phyloP scores from a whole-genome alignment of 1,284 basidiomycete species.

The Ganoderma sinense region DNA sequence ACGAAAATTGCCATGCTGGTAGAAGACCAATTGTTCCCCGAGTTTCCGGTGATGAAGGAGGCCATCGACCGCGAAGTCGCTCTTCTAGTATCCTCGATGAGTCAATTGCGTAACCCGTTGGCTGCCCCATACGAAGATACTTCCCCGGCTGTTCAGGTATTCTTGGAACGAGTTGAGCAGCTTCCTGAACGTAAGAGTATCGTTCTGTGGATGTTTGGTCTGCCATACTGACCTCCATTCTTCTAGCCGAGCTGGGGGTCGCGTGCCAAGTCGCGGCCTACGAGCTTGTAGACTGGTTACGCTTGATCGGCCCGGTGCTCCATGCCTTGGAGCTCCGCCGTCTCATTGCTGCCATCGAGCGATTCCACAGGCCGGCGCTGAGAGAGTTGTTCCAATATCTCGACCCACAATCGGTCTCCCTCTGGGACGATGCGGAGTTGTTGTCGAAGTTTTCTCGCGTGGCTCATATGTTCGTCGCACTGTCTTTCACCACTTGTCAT shows the following conservation, averaged over 20 bases:
- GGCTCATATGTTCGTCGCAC: slow-evolving; percentile 19
- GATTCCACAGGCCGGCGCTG: slow-evolving; percentile 52
- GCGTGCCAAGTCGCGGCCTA: slow-evolving; percentile 50
- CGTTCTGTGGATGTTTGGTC: not conserved
- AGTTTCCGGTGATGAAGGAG: slow-evolving; percentile 47
- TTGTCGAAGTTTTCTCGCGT: not conserved
- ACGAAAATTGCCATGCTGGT: slow-evolving; percentile 48
- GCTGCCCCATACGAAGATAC: slow-evolving; percentile 4
- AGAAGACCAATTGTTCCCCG: slow-evolving; percentile 35
- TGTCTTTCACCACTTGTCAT: not conserved
- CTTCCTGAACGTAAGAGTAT: slow-evolving; percentile 48
- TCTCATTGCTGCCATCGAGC: slow-evolving; percentile 47
- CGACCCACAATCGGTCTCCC: slow-evolving; percentile 43
- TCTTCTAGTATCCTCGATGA: slow-evolving; percentile 46
- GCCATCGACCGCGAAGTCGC: slow-evolving; percentile 57
- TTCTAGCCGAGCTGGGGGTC: slow-evolving; percentile 44
- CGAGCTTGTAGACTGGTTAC: slow-evolving; percentile 67
- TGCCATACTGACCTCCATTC: not conserved
- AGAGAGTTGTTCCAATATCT: slow-evolving; percentile 51
- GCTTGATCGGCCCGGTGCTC: slow-evolving; percentile 50
- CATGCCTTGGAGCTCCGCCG: slow-evolving; percentile 47
- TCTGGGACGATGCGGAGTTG: slow-evolving; percentile 48
- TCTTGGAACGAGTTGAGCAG: slow-evolving; percentile 52
- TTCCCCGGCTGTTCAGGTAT: slow-evolving; percentile 42
- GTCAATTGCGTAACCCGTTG: slow-evolving; percentile 33